Evolutionary conservation across 2,329 filamentous ascomycete genomes (phyloP).

Genomic region (Botrytis aclada): DNA sequence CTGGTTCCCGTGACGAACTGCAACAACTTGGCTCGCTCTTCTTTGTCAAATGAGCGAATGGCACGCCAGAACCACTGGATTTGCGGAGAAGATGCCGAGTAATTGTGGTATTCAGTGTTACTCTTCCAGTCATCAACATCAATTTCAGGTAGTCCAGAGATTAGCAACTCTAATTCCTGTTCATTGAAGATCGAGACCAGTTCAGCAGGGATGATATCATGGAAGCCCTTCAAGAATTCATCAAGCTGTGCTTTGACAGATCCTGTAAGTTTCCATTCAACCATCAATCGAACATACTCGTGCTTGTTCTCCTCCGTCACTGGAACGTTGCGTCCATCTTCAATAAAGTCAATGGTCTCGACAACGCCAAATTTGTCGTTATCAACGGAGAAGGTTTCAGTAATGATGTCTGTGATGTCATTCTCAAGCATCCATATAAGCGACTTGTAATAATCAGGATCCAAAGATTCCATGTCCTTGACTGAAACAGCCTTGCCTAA

Average conservation of each 20-base stretch:
- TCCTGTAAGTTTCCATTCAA: constrained; percentile 87
- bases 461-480: constrained; percentile 99
- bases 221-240: constrained; percentile 90
- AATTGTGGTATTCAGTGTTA: constrained; percentile 98
- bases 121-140: constrained; percentile 99
- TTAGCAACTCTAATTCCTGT: constrained; percentile 92
- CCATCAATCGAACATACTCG: constrained; percentile 90
- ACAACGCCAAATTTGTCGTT: constrained; percentile 91
- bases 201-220: constrained; percentile 94
- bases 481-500: constrained; percentile 92
- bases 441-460: constrained; percentile 98
- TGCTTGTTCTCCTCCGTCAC: constrained; percentile 99
- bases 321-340: constrained; percentile 83
- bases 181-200: constrained; percentile 98
- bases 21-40: constrained; percentile 93
- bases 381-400: constrained; percentile 92
- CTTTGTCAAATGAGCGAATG: constrained; percentile 95
- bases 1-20: constrained; percentile 98
- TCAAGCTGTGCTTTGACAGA: constrained; percentile 95
- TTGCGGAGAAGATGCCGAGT: constrained; percentile 87
- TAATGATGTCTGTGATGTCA: constrained; percentile 92
- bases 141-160: constrained; percentile 95
- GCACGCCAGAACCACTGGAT: constrained; percentile 99
- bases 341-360: constrained; percentile 80
- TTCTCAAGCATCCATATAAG: constrained; percentile 98